These are phyloP conservation scores for Amanita exitialis DNA, from an alignment of 768 basidiomycete genomes.

Conservation along the genomic window DNA sequence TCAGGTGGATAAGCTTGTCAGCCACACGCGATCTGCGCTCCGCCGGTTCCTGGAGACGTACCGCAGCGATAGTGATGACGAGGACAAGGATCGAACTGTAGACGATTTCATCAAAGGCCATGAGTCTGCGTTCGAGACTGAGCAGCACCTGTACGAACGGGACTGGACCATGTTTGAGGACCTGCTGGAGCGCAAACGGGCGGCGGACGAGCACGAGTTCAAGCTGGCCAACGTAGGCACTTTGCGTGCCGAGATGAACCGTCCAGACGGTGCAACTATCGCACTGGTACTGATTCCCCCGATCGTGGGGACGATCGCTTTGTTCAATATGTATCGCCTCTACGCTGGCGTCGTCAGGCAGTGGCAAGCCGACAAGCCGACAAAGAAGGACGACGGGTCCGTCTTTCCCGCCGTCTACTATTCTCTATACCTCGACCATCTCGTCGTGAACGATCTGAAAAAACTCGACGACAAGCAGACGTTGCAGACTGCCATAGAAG, in stretches of 20 bases:
- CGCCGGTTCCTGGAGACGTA: not conserved
- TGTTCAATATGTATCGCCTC: constrained; percentile 2
- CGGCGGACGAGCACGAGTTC: not conserved
- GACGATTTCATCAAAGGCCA: not conserved
- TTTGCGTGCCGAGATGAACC: not conserved
- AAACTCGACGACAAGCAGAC: not conserved
- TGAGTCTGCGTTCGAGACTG: not conserved
- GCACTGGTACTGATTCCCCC: not conserved
- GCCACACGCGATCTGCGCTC: not conserved
- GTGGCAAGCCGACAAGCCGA: not conserved
- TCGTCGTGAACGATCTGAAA: not conserved
- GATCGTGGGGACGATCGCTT: not conserved
- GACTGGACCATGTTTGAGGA: not conserved
- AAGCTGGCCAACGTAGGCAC: not conserved
- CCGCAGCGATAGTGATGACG: not conserved
- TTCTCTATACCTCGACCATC: not conserved
- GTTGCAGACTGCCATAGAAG: not conserved
- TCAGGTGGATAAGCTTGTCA: not conserved
- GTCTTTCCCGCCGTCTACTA: not conserved
- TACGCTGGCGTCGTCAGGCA: not conserved
- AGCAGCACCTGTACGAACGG: not conserved
- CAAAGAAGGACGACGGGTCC: not conserved
- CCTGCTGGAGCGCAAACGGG: not conserved
- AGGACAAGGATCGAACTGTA: not conserved
- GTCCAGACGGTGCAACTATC: not conserved